Evolutionary conservation across 1,284 basidiomycete species (phyloP).

Genomic region (Sphagnurus paluster): DNA sequence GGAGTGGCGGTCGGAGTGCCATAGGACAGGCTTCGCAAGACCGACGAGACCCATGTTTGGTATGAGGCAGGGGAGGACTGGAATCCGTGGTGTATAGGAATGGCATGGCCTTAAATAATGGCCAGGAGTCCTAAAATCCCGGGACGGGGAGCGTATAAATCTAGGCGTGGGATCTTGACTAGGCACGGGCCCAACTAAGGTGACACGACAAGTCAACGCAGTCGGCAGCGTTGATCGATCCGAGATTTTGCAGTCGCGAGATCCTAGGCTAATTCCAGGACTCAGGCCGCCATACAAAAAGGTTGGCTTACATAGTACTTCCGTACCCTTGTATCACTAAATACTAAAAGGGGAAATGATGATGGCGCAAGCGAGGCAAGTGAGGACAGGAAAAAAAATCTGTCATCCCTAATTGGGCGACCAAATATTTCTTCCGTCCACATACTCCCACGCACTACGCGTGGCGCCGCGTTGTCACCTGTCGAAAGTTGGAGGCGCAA

Average conservation of each 20-base stretch:
- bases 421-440: neutral
- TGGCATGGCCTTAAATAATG: neutral
- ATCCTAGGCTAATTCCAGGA: neutral
- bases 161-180: neutral
- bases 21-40: conserved; percentile 26
- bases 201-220: too few species aligned
- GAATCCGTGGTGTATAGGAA: neutral
- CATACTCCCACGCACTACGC: neutral
- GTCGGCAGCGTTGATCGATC: neutral
- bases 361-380: too few species aligned
- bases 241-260: neutral
- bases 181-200: too few species aligned
- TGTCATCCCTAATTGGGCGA: conserved; percentile 2
- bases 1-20: conserved; percentile 25
- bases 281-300: too few species aligned
- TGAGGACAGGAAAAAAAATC: conserved; percentile 9
- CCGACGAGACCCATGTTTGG: conserved; percentile 27
- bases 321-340: too few species aligned
- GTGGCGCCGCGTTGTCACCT: too few species aligned
- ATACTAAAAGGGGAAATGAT: conserved; percentile 4
- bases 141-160: neutral
- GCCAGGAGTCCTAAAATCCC: neutral
- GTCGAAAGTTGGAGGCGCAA: too few species aligned
- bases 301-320: too few species aligned
- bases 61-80: neutral